A percentile compares a stretch with the other conserved stretches of the same genome.
Conservation (phyloP, 306 rosid genomes). For the Inga laurina region DNA sequence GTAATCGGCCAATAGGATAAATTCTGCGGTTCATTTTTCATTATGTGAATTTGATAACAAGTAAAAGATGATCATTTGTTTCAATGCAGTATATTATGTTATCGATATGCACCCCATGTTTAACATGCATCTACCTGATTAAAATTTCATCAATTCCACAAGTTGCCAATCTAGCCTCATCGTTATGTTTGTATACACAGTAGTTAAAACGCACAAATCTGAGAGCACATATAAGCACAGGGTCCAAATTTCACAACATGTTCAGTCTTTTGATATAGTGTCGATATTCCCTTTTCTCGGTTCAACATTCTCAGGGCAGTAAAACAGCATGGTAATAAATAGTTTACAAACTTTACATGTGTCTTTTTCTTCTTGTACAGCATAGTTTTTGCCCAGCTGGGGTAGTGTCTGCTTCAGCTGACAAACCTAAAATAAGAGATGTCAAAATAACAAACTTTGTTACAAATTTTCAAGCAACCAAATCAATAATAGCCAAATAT, state of each 20-base stretch:
- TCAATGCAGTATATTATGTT: background rate
- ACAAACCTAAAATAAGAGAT: conserved; percentile 57
- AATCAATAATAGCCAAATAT: conserved; percentile 24
- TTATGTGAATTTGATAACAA: conserved; percentile 8
- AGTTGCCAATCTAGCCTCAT: conserved; percentile 26
- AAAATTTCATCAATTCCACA: conserved; percentile 22
- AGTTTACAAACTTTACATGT: conserved; percentile 49
- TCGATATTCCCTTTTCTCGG: conserved; percentile 5
- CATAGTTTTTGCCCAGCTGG: conserved; percentile 82
- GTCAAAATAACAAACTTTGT: conserved; percentile 22
- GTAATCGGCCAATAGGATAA: background rate
- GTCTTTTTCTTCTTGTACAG: conserved; percentile 76
- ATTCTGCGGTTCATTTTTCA: conserved; percentile 2
- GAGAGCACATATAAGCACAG: conserved; percentile 15
- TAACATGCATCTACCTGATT: conserved; percentile 17
- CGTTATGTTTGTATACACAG: conserved; percentile 17
- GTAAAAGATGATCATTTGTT: conserved; percentile 13
- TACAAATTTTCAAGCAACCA: conserved; percentile 14
- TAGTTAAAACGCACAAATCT: conserved; percentile 20
- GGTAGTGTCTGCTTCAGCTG: conserved; percentile 73
- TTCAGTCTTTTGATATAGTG: conserved; percentile 7
- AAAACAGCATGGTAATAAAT: conserved; percentile 22
- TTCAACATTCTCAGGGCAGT: conserved; percentile 27
- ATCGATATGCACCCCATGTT: conserved; percentile 5
- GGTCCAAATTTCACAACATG: conserved; percentile 18